Evolutionary conservation across 2,329 filamentous ascomycete genomes (phyloP).

Genomic region (Pseudofabraea citricarpa): DNA sequence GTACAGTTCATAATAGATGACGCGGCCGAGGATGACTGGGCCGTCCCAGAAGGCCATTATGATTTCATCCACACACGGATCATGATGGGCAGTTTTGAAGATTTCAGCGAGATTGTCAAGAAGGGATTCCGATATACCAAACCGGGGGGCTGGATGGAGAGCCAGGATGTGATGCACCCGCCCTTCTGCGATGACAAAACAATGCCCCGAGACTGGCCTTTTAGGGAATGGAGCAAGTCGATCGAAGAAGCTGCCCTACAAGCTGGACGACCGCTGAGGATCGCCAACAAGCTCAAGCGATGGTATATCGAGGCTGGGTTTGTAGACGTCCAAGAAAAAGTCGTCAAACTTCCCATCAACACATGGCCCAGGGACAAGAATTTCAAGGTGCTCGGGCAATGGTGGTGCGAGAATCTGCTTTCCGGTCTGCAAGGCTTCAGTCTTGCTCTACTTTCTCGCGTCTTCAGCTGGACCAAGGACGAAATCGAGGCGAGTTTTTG

Average conservation of each 20-base stretch:
- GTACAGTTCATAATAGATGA: conserved; percentile 60
- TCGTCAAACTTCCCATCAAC: conserved; percentile 43
- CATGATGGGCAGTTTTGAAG: conserved; percentile 48
- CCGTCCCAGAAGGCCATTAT: conserved; percentile 40
- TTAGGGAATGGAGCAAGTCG: conserved; percentile 16
- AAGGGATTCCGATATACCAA: conserved; percentile 7
- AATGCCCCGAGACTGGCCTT: conserved; percentile 31
- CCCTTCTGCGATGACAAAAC: conserved; percentile 39
- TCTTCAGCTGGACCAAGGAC: conserved; percentile 10
- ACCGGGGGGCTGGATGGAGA: conserved; percentile 11
- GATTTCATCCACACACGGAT: conserved; percentile 54
- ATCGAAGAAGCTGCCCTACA: conserved; percentile 5
- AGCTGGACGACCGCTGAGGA: conserved; percentile 34
- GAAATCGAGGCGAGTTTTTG: conserved; percentile 10
- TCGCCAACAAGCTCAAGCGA: conserved; percentile 9
- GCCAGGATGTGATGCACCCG: conserved; percentile 9
- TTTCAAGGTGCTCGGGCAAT: conserved; percentile 1
- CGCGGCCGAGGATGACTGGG: conserved; percentile 32
- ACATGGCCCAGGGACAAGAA: conserved; percentile 39
- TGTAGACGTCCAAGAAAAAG: conserved; percentile 20
- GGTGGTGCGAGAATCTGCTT: conserved; percentile 9
- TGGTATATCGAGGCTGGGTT: conserved; percentile 20
- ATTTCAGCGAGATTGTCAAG: conserved; percentile 38
- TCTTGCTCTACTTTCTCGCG: conserved; percentile 9
- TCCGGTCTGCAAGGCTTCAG: conserved; percentile 9